Conservation (phyloP, 179 eudicot species). For the Carnegiea gigantea region DNA sequence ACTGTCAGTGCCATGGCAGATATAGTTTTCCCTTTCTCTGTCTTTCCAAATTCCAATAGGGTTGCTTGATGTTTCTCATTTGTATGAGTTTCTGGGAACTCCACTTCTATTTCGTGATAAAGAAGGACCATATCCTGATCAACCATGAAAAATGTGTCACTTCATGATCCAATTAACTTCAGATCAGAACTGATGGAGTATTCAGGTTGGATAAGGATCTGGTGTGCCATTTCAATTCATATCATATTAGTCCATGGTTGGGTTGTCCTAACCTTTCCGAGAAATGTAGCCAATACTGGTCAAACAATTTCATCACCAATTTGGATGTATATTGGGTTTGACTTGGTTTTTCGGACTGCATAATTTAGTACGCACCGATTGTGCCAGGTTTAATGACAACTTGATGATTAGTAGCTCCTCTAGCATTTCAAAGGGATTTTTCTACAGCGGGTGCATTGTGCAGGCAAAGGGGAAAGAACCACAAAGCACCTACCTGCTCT, state of each 20-base stretch:
- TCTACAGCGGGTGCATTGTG: background rate
- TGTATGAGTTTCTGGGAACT: slow-evolving; percentile 50
- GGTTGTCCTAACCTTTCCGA: too few relatives aligned
- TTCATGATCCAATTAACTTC: background rate
- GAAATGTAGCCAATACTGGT: too few relatives aligned
- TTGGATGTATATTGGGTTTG: background rate
- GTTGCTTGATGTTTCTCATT: slow-evolving; percentile 72
- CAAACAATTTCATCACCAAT: background rate
- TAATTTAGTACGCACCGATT: too few relatives aligned
- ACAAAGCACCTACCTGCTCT: slow-evolving; percentile 76
- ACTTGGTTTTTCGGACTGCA: background rate
- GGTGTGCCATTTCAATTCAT: background rate
- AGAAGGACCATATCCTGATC: slow-evolving; percentile 90
- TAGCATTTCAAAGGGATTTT: too few relatives aligned
- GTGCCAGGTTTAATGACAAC: too few relatives aligned
- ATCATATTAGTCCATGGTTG: too few relatives aligned
- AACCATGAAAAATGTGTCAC: background rate
- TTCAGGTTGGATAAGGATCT: background rate
- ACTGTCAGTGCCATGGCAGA: slow-evolving; percentile 93
- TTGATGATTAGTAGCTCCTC: too few relatives aligned
- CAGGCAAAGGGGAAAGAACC: background rate
- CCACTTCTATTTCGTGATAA: slow-evolving; percentile 89
- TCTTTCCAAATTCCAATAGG: slow-evolving; percentile 79
- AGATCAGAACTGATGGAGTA: background rate
- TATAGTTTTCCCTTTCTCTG: slow-evolving; percentile 51